phyloP scores from a whole-genome alignment of 495 filamentous ascomycete genomes.

The Talaromyces liani region DNA sequence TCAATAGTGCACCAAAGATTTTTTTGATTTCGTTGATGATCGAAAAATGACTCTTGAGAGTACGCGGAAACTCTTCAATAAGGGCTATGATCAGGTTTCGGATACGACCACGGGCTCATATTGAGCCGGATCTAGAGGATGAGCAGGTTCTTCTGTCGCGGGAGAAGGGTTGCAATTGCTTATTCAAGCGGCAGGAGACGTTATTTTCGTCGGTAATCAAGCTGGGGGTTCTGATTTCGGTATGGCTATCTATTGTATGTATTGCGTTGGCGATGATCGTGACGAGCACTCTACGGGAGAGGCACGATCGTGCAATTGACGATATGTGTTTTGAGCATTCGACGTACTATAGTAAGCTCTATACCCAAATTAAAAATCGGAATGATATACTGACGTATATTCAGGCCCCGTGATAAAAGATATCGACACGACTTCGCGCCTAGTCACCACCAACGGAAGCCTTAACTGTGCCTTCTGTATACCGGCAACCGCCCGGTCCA shows the following conservation, averaged over 20 bases:
- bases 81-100: background rate
- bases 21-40: background rate
- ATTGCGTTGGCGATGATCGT: background rate
- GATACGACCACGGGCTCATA: background rate
- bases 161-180: background rate
- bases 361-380: background rate
- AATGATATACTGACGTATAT: background rate
- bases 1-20: background rate
- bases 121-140: background rate
- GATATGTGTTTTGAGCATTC: conserved; percentile 1
- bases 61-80: background rate
- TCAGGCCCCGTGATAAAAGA: background rate
- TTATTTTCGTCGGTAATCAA: background rate
- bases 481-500: background rate
- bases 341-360: background rate
- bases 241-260: background rate
- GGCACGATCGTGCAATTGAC: background rate
- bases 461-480: background rate
- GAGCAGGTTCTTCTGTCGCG: background rate
- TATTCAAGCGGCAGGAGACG: background rate
- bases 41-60: background rate
- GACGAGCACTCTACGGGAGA: background rate
- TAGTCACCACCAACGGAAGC: background rate
- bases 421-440: background rate
- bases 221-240: background rate